Evolutionary conservation across 1,139 yeast genomes (phyloP).

Genomic region (Zygoascus hellenicus): DNA sequence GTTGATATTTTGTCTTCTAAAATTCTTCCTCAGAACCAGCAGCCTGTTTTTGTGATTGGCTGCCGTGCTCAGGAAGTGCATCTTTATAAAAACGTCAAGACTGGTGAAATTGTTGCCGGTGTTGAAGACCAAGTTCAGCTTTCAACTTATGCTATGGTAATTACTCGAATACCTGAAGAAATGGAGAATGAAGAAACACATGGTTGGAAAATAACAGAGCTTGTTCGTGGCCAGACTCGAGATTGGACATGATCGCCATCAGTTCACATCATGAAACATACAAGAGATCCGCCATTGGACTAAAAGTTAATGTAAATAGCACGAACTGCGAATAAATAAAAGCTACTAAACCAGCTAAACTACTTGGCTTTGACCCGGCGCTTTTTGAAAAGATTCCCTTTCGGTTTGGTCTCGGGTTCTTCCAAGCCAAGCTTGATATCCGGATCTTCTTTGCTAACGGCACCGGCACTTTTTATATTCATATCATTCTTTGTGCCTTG

Average conservation of each 20-base stretch:
- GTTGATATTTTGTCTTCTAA: conserved; percentile 90
- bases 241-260: conserved; percentile 60
- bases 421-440: background rate
- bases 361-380: conserved; percentile 14
- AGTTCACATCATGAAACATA: too few species aligned
- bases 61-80: conserved; percentile 97
- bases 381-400: conserved; percentile 22
- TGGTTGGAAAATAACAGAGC: conserved; percentile 96
- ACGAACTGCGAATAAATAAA: too few species aligned
- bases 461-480: background rate
- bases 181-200: conserved; percentile 86
- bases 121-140: conserved; percentile 88
- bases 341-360: too few species aligned
- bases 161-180: conserved; percentile 89
- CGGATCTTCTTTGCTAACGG: background rate
- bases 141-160: conserved; percentile 93
- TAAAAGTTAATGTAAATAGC: too few species aligned
- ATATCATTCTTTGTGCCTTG: background rate
- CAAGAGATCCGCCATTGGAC: too few species aligned
- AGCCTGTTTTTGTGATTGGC: conserved; percentile 89
- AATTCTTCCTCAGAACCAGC: conserved; percentile 82
- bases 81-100: conserved; percentile 78
- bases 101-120: conserved; percentile 96
- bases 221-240: conserved; percentile 91
- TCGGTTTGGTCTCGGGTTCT: background rate